Base-by-base conservation (phyloP, 1,284 basidiomycete species). In the Cryptococcus sp. region DNA sequence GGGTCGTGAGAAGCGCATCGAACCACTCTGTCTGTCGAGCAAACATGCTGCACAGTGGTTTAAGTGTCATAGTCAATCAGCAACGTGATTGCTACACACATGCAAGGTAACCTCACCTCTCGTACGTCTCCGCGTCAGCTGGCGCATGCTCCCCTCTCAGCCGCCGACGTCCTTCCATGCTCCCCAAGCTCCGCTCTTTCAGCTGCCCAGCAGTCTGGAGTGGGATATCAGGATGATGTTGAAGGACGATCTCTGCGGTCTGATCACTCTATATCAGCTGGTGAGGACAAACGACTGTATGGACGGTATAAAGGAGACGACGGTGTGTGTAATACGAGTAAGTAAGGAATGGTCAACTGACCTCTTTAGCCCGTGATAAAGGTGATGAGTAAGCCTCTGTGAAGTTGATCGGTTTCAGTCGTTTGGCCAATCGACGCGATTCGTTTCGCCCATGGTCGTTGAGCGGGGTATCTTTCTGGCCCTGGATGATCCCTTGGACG, bases 391-490 rank as follows among this genome's bases (percentile, higher is more conserved):
- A 68, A 5, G 68, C 71, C 50, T 67, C 60, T 13, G 55, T 59
- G 23, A 75, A 70, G 17, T 57, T 56, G 11, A 70, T 52, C 15
- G 64, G 41, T 8, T 54, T 49, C 2, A 78, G 54, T 3, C 59
- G 47, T 4, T 71, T 48, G 5, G 69, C 68, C 1, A 76, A 56
- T 1, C 66, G 48, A 1, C 46, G 20, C 7, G 75, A 68, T 60
- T 79, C 73, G 0, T 35, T 19, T 5, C 70, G 62, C 0, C 78
- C 78, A 11, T 66, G 63, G 13, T 66, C 70, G 50, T 79, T 80
- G 15, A 80, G 64, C 17, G 69, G 71, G 2, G 70, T 74, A 59
- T 80, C 75, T 17, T 72, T 54, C 10, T 77, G 73, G 23, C 78
- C 78, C 61, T 79, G 78, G 16, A 78, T 75, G 46, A 76, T 70